Evolutionary conservation across 2,329 filamentous ascomycete genomes (phyloP), one percentile per base, ranked within the genome.

Genomic region (Pyricularia sp.): DNA sequence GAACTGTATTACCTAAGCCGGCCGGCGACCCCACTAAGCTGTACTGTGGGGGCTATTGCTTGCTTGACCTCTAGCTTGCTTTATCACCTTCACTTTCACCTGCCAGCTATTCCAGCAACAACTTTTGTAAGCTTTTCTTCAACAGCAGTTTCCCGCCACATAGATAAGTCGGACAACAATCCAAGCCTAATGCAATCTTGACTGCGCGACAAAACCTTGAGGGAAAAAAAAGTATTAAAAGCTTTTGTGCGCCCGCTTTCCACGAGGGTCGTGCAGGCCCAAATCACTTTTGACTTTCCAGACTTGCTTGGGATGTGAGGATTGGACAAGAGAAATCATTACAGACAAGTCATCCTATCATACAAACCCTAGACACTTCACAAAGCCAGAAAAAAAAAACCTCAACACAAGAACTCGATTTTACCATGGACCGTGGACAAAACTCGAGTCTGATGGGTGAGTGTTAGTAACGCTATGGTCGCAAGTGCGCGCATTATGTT

Each of bases 381-480:
- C 53, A 28, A 57, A 4, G 3, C 40, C 19, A 19, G 28, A 57
- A 4, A 16, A 1, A 19, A 57, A 57, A 4, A 16, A 1, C 4
- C 2, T 1, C 53, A 26, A 7, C 16, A 6, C 22, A 19, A 35
- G 8, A 8, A 4, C 31, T 22, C 6, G 1, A 40, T 49, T 49
- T 44, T 59, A 66, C 28, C 49, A 70, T 70, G 69, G 69, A 70
- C 44, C 68, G 69, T 53, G 67, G 62, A 35, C 68, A 68, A 55
- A 65, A 65, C 33, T 60, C 68, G 28, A 69, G 66, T 61, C 67
- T 70, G 35, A 63, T 69, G 26, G 68, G 69, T 70, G 62, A 65
- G 66, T 65, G 13, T 16, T 6, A 6, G 16, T 26, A 8, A 3
- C 5, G 2, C 6, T 40, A 22, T 22, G 6, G 19, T 40, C 30